Evolutionary conservation across 371 early-diverging fungal species (phyloP), one percentile per base, ranked within the genome.

Genomic region (Globomyces sp.): DNA sequence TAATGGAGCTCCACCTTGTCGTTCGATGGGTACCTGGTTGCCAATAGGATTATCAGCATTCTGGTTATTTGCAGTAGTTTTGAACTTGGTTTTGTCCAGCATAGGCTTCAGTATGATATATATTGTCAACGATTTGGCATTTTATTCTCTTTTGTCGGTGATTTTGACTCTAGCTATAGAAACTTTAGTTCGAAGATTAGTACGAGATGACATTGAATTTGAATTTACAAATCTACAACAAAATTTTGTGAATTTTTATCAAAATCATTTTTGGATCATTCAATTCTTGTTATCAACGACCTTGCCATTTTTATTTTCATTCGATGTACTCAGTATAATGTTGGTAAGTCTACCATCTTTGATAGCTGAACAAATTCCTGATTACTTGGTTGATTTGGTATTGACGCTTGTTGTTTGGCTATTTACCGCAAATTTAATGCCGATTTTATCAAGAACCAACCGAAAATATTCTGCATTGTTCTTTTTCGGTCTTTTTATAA

Each of bases 301-400:
- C 1, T n/a, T 74, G 3, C 77, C 75, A 40, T 50, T 69, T 1
- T 51, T 71, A 37, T 24, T 65, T 58, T 64, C 44, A 13, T 41
- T 63, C n/a, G 63, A 66, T 13, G 3, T 63, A 45, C 37, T 66
- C 10, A 57, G 43, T 5, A 24, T 36, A 36, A 49, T 46, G 5
- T 1, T 70, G 4, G 43, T 60, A 11, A 37, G 11, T 4, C 45
- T 71, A n/a, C 65, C 67, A 13, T 46, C 66, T 40, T 58, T 73
- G 6, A 60, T 64, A 9, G 64, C 40, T 5, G 71, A 71, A 46
- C 64, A 69, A 10, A 8, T 74, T 1, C 34, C 55, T 3, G 73
- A 69, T 53, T n/a, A 55, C 6, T 2, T 45, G 42, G 44, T 68
- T 24, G 77, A 77, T 51, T 50, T 59, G 5, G 6, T 65, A 5